A percentile compares a stretch with the other conserved stretches of the same genome.
These are phyloP conservation scores for Zygnema cylindricum DNA, from an alignment of 139 green algal species.

Conservation along the genomic window DNA sequence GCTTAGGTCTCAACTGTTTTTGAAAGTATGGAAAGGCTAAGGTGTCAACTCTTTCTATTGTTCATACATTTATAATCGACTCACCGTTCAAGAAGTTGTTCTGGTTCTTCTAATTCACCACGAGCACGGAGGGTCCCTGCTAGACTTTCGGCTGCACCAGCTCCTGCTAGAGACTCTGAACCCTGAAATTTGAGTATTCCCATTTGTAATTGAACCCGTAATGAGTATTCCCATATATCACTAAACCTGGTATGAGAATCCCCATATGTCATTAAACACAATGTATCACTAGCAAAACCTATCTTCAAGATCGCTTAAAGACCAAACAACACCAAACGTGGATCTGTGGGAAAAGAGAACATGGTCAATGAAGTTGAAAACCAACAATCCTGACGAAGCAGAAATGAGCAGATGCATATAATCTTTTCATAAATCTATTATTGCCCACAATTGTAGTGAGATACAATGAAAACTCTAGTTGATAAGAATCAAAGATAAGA, in stretches of 20 bases:
- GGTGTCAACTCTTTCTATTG: too few relatives aligned
- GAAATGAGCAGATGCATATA: background rate
- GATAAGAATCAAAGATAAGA: background rate
- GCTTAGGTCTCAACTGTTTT: background rate
- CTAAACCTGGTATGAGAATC: too few relatives aligned
- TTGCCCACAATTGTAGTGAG: background rate
- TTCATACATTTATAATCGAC: too few relatives aligned
- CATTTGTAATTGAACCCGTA: too few relatives aligned
- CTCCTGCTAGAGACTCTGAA: background rate
- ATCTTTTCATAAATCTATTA: background rate
- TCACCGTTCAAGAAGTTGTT: slow-evolving; percentile 4
- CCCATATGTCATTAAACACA: too few relatives aligned
- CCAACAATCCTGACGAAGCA: background rate
- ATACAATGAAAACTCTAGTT: background rate
- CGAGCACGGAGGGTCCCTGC: background rate
- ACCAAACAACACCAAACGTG: too few relatives aligned
- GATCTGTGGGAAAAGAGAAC: too few relatives aligned
- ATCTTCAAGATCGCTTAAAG: too few relatives aligned
- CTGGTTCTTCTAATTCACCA: background rate
- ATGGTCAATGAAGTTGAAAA: background rate
- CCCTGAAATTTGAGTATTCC: too few relatives aligned
- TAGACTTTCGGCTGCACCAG: background rate
- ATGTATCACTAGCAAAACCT: too few relatives aligned
- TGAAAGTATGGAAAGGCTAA: too few relatives aligned
- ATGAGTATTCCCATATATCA: too few relatives aligned